A percentile compares a stretch with the other conserved stretches of the same genome.
Conservation (phyloP, 495 filamentous ascomycete genomes). For the Ramalina peruviana region DNA sequence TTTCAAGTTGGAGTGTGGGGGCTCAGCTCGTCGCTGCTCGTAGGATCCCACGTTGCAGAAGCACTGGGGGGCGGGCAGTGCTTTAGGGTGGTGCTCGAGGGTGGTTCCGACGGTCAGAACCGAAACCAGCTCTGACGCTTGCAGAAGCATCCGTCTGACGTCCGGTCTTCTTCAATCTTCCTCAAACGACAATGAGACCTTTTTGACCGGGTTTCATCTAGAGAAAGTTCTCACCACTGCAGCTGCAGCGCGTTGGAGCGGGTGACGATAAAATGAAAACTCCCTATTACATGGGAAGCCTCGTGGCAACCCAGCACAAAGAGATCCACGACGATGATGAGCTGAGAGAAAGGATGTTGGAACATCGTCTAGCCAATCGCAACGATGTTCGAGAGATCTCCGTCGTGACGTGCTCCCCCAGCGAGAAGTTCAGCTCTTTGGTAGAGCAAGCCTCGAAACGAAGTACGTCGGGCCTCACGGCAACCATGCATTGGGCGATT, state of each 20-base stretch:
- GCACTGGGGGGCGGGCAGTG: too few species aligned
- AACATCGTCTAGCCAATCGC: constrained; percentile 1
- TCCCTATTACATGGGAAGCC: constrained; percentile 3
- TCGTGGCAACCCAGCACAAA: constrained; percentile 1
- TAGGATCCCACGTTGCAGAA: too few species aligned
- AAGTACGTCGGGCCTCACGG: constrained; percentile 1
- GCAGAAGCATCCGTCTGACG: too few species aligned
- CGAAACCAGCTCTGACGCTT: too few species aligned
- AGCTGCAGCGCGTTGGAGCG: background rate
- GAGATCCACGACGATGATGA: constrained; percentile 4
- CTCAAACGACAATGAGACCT: too few species aligned
- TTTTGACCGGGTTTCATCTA: too few species aligned
- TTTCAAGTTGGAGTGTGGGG: too few species aligned
- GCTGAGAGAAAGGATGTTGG: constrained; percentile 8
- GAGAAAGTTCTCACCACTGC: background rate
- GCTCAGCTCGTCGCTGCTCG: too few species aligned
- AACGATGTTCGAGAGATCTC: constrained; percentile 5
- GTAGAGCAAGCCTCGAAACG: background rate
- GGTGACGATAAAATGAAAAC: constrained; percentile 1
- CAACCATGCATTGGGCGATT: constrained; percentile 8
- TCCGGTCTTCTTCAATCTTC: too few species aligned
- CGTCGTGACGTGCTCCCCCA: constrained; percentile 2
- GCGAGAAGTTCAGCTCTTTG: background rate
- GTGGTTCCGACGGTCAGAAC: too few species aligned
- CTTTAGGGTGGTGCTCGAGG: too few species aligned